A percentile compares a stretch with the other conserved stretches of the same genome.
These are phyloP conservation scores for Fomitopsis schrenkii DNA, from an alignment of 1,284 basidiomycete species.

Conservation along the genomic window DNA sequence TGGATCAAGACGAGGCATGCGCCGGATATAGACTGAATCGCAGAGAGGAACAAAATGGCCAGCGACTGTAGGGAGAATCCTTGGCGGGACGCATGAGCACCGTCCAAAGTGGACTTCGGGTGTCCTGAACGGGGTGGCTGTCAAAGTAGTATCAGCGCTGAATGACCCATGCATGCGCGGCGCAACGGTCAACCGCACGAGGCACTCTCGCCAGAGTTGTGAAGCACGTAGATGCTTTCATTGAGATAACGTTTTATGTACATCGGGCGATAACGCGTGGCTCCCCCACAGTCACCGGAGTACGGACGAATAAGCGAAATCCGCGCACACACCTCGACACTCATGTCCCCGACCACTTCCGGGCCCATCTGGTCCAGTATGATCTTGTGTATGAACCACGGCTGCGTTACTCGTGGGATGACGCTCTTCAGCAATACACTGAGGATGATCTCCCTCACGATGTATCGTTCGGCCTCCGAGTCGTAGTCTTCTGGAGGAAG, in stretches of 20 bases:
- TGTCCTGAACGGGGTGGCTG: neutral
- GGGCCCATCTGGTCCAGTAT: constrained; percentile 59
- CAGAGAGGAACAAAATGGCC: constrained; percentile 64
- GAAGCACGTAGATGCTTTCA: neutral
- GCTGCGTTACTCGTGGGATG: constrained; percentile 66
- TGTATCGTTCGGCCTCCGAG: constrained; percentile 67
- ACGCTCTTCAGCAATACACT: constrained; percentile 66
- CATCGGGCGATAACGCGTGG: constrained; percentile 2
- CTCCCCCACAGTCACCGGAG: constrained; percentile 1
- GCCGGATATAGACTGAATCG: constrained; percentile 68
- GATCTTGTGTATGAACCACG: constrained; percentile 75
- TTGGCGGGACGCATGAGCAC: constrained; percentile 4
- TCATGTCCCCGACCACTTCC: constrained; percentile 23
- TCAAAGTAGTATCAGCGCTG: neutral
- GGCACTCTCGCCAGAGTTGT: neutral
- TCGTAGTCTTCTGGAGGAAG: constrained; percentile 68
- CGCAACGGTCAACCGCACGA: neutral
- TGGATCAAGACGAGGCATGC: constrained; percentile 62
- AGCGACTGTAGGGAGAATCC: constrained; percentile 54
- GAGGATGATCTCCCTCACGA: constrained; percentile 74
- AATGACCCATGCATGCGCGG: neutral
- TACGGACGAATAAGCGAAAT: neutral
- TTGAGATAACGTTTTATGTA: neutral
- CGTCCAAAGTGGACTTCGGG: neutral
- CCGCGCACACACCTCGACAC: constrained; percentile 27